Conservation (phyloP, 306 rosid genomes). For the Neltuma alba region DNA sequence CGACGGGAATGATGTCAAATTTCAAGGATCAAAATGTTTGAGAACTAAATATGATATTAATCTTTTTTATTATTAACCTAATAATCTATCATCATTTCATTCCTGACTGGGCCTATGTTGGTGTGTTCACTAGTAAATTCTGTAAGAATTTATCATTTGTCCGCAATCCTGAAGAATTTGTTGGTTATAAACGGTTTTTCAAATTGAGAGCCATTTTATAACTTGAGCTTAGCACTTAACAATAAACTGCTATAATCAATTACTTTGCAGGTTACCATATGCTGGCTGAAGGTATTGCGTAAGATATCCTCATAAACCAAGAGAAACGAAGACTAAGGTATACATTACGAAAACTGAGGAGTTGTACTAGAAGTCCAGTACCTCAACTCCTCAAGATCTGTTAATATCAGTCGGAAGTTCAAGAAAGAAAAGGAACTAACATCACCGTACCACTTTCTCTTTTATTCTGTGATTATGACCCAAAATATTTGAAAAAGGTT, state of each 20-base stretch:
- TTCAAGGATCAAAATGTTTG: no score
- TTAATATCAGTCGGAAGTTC: background rate
- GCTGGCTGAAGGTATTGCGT: constrained; percentile 40
- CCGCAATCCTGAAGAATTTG: background rate
- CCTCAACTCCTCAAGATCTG: background rate
- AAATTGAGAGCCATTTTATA: background rate
- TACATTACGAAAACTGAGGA: background rate
- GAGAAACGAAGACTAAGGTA: background rate
- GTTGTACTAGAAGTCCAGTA: background rate
- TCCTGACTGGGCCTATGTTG: background rate
- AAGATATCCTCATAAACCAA: no score
- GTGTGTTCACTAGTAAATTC: background rate
- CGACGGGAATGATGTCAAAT: no score
- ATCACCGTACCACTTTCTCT: background rate
- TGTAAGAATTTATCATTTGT: no score
- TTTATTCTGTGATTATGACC: background rate
- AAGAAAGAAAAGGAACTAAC: background rate
- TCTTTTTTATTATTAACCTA: no score
- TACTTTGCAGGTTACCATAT: constrained; percentile 63
- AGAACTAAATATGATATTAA: no score
- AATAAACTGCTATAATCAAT: background rate
- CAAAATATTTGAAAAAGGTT: background rate
- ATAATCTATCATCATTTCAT: background rate
- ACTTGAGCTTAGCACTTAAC: background rate
- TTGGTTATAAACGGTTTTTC: background rate